Evolutionary conservation across 2,329 filamentous ascomycete species (phyloP).

Genomic region (Aspergillus fijiensis): DNA sequence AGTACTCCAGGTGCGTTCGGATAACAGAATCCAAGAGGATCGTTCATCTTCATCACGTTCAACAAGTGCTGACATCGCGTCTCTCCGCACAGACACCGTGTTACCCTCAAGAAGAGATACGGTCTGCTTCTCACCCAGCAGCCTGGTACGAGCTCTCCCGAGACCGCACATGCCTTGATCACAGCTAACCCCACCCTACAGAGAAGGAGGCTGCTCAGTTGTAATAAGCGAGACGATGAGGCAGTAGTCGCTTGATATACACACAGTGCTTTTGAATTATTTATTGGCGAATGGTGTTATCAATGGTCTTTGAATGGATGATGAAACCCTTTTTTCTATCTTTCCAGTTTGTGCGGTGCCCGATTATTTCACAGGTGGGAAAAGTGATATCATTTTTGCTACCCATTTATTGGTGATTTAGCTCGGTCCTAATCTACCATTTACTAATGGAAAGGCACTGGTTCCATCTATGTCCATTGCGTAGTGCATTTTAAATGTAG

Average conservation of each 20-base stretch:
- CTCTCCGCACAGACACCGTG: constrained; percentile 66
- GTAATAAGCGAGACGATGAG: constrained; percentile 24
- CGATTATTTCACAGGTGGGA: not conserved
- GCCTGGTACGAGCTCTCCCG: constrained; percentile 43
- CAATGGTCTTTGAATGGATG: constrained; percentile 29
- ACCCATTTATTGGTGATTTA: not conserved
- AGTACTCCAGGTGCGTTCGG: constrained; percentile 71
- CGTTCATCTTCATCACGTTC: not conserved
- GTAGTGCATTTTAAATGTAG: constrained; percentile 9
- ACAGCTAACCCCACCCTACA: constrained; percentile 7
- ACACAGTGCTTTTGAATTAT: constrained; percentile 28
- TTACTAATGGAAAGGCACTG: not conserved
- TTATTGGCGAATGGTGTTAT: constrained; percentile 43
- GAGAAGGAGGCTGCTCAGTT: constrained; percentile 34
- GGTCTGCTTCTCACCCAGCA: constrained; percentile 83
- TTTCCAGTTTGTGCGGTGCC: constrained; percentile 12
- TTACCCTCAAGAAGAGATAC: constrained; percentile 92
- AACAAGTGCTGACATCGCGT: not conserved
- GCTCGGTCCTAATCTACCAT: constrained; percentile 4
- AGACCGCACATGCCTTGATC: not conserved
- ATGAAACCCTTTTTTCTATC: constrained; percentile 23
- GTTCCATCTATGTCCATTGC: constrained; percentile 15
- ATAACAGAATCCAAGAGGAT: not conserved
- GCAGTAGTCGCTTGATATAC: constrained; percentile 23
- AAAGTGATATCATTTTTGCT: not conserved